phyloP scores from a whole-genome alignment of 1,284 basidiomycete genomes.

The Taiwanofungus camphoratus region DNA sequence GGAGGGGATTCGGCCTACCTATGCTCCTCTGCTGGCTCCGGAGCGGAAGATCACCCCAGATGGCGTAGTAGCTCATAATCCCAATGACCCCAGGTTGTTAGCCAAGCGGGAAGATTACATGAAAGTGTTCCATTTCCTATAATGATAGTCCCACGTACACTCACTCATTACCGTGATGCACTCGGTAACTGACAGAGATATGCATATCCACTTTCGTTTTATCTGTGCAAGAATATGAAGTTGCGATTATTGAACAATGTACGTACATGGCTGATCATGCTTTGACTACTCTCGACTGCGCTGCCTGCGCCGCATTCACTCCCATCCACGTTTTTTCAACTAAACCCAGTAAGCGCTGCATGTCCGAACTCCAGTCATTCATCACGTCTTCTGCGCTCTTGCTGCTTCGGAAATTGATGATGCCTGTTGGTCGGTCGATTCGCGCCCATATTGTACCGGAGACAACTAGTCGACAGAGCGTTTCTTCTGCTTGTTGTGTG shows the following conservation, averaged over 20 bases:
- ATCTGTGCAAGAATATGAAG: not conserved
- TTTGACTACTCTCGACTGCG: constrained; percentile 58
- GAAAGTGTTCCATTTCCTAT: not conserved
- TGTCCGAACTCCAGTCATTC: constrained; percentile 96
- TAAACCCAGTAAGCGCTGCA: constrained; percentile 80
- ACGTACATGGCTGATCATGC: no score
- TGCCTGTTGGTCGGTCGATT: constrained; percentile 87
- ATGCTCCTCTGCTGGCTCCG: constrained; percentile 27
- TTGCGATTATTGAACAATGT: no score
- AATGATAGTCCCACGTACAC: not conserved
- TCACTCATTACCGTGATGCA: not conserved
- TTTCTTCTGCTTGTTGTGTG: constrained; percentile 78
- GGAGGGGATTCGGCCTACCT: constrained; percentile 60
- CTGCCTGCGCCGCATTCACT: constrained; percentile 80
- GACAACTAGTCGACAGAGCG: constrained; percentile 85
- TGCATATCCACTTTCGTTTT: no score
- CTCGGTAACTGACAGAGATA: no score
- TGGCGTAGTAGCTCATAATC: constrained; percentile 6
- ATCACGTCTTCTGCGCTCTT: constrained; percentile 83
- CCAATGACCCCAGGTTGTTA: not conserved
- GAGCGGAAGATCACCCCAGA: constrained; percentile 14
- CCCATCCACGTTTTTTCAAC: constrained; percentile 90
- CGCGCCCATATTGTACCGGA: constrained; percentile 91
- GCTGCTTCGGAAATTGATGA: constrained; percentile 82
- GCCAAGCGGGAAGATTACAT: constrained; percentile 5